Evolutionary conservation across 495 filamentous ascomycete species (phyloP).

Genomic region (Penicillium simplicissimum): DNA sequence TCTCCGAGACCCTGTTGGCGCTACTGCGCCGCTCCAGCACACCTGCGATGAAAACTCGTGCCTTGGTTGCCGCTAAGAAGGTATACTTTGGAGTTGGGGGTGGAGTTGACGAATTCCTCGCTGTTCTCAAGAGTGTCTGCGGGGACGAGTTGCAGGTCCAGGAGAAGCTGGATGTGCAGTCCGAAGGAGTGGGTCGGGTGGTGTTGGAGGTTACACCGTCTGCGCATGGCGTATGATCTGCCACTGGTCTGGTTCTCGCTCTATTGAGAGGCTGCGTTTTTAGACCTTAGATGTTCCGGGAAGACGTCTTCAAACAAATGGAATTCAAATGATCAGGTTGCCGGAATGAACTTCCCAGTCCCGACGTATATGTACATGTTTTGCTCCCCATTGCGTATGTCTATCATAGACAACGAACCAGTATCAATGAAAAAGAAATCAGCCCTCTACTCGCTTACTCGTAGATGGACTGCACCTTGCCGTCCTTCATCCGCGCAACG

Average conservation of each 20-base stretch:
- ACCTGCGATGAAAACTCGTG: conserved; percentile 48
- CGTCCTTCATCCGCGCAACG: conserved; percentile 45
- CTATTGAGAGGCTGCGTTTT: background rate
- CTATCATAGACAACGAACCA: conserved; percentile 28
- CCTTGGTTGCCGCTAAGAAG: conserved; percentile 86
- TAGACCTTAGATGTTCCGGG: conserved; percentile 2
- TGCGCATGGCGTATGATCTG: background rate
- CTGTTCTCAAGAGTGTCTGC: conserved; percentile 56
- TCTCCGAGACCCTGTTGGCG: conserved; percentile 69
- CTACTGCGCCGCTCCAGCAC: conserved; percentile 58
- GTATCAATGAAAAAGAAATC: conserved; percentile 23
- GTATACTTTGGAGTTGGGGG: conserved; percentile 97
- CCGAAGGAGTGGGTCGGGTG: conserved; percentile 49
- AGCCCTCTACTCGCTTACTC: conserved; percentile 33
- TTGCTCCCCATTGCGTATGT: conserved; percentile 30
- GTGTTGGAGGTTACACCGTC: conserved; percentile 43
- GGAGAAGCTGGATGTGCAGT: conserved; percentile 60
- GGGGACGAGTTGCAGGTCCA: conserved; percentile 59
- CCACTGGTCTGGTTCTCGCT: background rate
- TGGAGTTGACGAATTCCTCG: conserved; percentile 83
- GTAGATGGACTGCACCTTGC: conserved; percentile 46
- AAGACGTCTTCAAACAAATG: conserved; percentile 26
- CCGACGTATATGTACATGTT: conserved; percentile 47
- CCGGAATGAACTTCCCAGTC: conserved; percentile 29
- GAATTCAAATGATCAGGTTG: conserved; percentile 32